Percentiles rank a stretch among this genome's conserved stretches.
These are phyloP conservation scores for Gossypium anomalum DNA, from an alignment of 345 rosid genomes.

Conservation along the genomic window DNA sequence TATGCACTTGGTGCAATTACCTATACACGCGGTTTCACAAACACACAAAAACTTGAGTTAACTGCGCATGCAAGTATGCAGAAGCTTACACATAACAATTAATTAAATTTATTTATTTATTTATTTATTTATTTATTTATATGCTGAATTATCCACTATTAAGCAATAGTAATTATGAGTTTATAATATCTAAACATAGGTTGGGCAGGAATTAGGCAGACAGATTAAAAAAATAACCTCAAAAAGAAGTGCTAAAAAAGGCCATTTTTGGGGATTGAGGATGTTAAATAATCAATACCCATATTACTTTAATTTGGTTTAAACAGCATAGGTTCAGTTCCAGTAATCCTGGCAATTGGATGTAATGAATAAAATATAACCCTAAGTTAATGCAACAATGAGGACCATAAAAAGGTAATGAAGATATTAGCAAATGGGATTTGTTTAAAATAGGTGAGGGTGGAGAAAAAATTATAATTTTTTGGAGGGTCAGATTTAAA, in stretches of 20 bases:
- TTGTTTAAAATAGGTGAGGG: not conserved
- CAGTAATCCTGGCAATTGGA: constrained; percentile 34
- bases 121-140: constrained; percentile 2
- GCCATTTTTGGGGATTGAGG: constrained; percentile 32
- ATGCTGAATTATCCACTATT: constrained; percentile 24
- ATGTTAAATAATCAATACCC: constrained; percentile 3
- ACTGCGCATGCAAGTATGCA: constrained; percentile 65
- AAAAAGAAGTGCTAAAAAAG: constrained; percentile 20
- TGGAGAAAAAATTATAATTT: too few relatives aligned
- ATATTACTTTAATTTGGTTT: constrained; percentile 5
- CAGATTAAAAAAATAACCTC: not conserved
- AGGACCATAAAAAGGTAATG: not conserved
- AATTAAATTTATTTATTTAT: not conserved
- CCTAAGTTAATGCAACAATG: not conserved
- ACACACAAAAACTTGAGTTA: constrained; percentile 44
- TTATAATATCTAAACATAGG: constrained; percentile 50
- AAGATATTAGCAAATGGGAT: constrained; percentile 21
- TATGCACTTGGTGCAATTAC: not conserved
- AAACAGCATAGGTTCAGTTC: constrained; percentile 23
- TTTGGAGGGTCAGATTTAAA: too few relatives aligned
- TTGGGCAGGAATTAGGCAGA: constrained; percentile 32
- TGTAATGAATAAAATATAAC: not conserved
- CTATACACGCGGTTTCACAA: not conserved
- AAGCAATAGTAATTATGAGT: constrained; percentile 44
- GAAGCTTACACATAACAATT: constrained; percentile 10